Percentiles rank a stretch among this genome's conserved stretches.
These are phyloP conservation scores for Suhomyces chickasaworum DNA, from an alignment of 1,139 yeast genomes.

Conservation along the genomic window DNA sequence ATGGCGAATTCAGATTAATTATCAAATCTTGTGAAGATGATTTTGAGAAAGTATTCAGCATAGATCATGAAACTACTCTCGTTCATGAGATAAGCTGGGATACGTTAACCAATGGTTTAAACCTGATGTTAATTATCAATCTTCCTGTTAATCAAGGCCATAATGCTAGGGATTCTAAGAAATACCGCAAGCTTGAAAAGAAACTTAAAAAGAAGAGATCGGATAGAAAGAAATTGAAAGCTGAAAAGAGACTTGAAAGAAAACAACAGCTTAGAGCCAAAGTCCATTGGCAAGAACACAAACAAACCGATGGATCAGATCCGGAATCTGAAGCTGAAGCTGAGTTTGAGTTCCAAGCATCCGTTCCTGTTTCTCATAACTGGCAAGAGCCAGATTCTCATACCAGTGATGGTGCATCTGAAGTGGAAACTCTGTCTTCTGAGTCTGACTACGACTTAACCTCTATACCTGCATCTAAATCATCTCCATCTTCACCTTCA, in stretches of 20 bases:
- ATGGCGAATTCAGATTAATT: slow-evolving; percentile 11
- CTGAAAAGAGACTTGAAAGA: slow-evolving; percentile 2
- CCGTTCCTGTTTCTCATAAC: not conserved
- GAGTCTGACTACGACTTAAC: not conserved
- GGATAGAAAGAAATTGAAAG: slow-evolving; percentile 4
- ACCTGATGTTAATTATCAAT: slow-evolving; percentile 15
- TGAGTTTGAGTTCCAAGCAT: not conserved
- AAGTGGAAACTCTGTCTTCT: slow-evolving; percentile 1
- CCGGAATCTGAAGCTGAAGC: not conserved
- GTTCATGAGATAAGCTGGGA: slow-evolving; percentile 39
- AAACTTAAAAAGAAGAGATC: slow-evolving; percentile 3
- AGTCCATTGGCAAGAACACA: not conserved
- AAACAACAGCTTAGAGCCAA: not conserved
- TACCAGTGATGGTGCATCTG: not conserved
- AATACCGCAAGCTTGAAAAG: slow-evolving; percentile 9
- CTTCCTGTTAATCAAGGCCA: slow-evolving; percentile 22
- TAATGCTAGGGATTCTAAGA: slow-evolving; percentile 5
- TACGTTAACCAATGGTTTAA: not conserved
- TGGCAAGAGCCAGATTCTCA: not conserved
- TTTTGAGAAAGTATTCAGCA: slow-evolving; percentile 35
- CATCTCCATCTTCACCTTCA: not conserved
- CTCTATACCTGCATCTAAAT: slow-evolving; percentile 4
- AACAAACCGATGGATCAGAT: no score
- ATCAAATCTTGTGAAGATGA: slow-evolving; percentile 30
- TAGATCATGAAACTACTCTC: slow-evolving; percentile 35